Conservation (phyloP, 345 rosid species). For the Eucalyptus melliodora region DNA sequence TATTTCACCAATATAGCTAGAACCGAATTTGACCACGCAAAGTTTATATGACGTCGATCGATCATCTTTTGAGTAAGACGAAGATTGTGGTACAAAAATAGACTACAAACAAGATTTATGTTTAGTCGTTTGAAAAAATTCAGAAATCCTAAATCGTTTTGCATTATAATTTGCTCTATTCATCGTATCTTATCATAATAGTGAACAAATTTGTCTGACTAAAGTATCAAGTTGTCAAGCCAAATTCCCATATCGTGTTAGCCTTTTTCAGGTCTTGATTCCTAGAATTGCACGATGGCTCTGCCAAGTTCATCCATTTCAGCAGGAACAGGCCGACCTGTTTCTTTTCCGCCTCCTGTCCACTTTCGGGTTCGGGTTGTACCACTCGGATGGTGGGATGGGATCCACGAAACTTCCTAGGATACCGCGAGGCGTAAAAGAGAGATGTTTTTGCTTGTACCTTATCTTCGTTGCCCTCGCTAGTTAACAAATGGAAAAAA, state of each 20-base stretch:
- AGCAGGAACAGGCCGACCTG: neutral
- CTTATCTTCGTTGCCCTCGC: neutral
- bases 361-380: neutral
- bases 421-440: neutral
- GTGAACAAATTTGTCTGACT: too few relatives aligned
- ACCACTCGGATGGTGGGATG: neutral
- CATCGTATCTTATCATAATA: accelerated
- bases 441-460: neutral
- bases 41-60: accelerated
- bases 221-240: neutral
- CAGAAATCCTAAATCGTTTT: neutral
- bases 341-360: neutral
- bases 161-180: neutral
- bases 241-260: neutral
- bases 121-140: neutral
- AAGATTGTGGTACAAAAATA: neutral
- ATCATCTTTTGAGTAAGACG: neutral
- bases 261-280: neutral
- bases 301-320: neutral
- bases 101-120: accelerated
- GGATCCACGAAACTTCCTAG: neutral
- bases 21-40: neutral
- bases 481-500: neutral
- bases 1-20: neutral
- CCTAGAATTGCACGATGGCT: neutral